phyloP scores from a whole-genome alignment of 257 asterid species.

The Cinchona pubescens region DNA sequence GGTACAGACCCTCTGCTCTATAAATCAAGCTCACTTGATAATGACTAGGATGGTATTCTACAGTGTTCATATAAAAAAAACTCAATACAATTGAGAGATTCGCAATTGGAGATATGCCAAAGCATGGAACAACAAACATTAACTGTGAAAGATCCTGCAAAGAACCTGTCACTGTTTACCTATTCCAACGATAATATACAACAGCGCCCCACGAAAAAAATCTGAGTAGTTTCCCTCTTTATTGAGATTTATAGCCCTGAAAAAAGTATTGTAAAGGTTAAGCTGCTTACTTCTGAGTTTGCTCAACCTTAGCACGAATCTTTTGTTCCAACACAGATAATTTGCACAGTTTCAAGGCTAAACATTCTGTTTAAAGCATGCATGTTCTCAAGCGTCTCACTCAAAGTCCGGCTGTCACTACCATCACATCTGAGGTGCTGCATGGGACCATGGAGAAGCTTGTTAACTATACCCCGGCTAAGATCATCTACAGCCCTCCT shows the following conservation, averaged over 20 bases:
- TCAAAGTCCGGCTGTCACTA: conserved; percentile 80
- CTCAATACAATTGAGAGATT: conserved; percentile 24
- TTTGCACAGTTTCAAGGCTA: conserved; percentile 75
- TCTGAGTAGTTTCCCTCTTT: conserved; percentile 38
- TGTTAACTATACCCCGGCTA: conserved; percentile 85
- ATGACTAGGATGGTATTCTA: background rate
- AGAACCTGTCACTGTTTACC: conserved; percentile 28
- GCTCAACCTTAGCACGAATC: conserved; percentile 85
- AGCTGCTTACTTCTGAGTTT: conserved; percentile 51
- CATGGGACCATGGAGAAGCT: conserved; percentile 96
- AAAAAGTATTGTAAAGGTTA: conserved; percentile 10
- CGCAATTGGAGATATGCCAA: conserved; percentile 20
- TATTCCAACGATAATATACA: conserved; percentile 32
- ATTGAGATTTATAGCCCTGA: conserved; percentile 34
- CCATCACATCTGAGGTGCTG: conserved; percentile 97
- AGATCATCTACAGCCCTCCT: conserved; percentile 84
- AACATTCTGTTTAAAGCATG: conserved; percentile 92
- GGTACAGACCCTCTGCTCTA: background rate
- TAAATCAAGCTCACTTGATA: background rate
- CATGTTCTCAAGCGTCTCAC: conserved; percentile 96
- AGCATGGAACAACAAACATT: conserved; percentile 26
- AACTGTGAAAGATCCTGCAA: conserved; percentile 29
- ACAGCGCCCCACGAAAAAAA: conserved; percentile 23
- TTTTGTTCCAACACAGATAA: conserved; percentile 84
- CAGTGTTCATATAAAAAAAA: conserved; percentile 2